phyloP scores from a whole-genome alignment of 1,284 basidiomycete genomes.

The Moniliophthora roreri region DNA sequence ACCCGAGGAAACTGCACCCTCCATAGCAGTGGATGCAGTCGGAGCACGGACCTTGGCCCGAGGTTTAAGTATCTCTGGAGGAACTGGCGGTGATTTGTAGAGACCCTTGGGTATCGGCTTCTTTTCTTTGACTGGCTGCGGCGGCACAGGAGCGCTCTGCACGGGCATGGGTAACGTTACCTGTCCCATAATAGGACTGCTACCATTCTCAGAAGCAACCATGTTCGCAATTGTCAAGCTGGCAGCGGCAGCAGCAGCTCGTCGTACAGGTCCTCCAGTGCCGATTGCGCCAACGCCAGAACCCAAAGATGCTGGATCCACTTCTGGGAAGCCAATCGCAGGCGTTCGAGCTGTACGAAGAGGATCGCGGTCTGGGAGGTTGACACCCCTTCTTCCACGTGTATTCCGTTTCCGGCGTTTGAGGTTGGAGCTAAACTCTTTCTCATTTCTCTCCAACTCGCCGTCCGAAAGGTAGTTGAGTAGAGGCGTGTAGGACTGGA shows the following conservation, averaged over 20 bases:
- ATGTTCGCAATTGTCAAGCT: constrained; percentile 79
- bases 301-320: constrained; percentile 67
- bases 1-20: constrained; percentile 56
- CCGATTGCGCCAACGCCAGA: constrained; percentile 66
- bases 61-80: constrained; percentile 52
- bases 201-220: constrained; percentile 81
- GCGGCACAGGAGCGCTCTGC: constrained; percentile 47
- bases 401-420: constrained; percentile 87
- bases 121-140: constrained; percentile 46
- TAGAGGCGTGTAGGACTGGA: constrained; percentile 81
- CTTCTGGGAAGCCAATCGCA: constrained; percentile 80
- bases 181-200: constrained; percentile 3
- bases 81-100: constrained; percentile 69
- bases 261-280: constrained; percentile 39
- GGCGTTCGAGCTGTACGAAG: constrained; percentile 89
- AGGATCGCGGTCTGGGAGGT: constrained; percentile 91
- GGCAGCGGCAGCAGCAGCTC: constrained; percentile 85
- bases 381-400: constrained; percentile 86
- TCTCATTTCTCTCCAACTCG: constrained; percentile 87
- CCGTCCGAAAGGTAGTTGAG: constrained; percentile 88
- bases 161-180: constrained; percentile 36
- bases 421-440: constrained; percentile 91
- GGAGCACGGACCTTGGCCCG: constrained; percentile 58
- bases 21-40: constrained; percentile 65
- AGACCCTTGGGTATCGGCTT: constrained; percentile 58